phyloP scores from a whole-genome alignment of 2,329 filamentous ascomycete species.

The Acrodontium crateriforme region DNA sequence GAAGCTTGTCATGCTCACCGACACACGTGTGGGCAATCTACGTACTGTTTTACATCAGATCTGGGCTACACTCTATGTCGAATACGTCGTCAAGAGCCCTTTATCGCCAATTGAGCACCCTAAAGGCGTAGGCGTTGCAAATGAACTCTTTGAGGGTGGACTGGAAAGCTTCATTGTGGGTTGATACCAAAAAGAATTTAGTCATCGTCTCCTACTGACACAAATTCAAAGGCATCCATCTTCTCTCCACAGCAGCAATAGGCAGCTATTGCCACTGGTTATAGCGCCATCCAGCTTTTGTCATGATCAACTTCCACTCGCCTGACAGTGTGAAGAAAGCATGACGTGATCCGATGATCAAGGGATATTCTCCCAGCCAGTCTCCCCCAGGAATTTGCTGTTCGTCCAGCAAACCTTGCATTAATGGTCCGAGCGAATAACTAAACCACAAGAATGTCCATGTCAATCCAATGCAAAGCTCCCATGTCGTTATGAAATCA shows the following conservation, averaged over 20 bases:
- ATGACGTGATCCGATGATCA: too few species aligned
- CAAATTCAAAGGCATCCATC: constrained; percentile 1
- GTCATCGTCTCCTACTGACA: neutral
- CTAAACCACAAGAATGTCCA: too few species aligned
- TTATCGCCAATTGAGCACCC: constrained; percentile 48
- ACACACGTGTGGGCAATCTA: constrained; percentile 79
- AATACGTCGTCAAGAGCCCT: constrained; percentile 64
- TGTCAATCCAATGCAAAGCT: too few species aligned
- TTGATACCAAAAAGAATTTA: neutral
- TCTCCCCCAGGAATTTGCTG: too few species aligned
- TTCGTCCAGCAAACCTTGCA: too few species aligned
- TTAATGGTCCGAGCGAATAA: too few species aligned
- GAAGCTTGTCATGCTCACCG: constrained; percentile 93
- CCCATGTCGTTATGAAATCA: too few species aligned
- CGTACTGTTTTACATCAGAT: constrained; percentile 93
- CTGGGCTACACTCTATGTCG: constrained; percentile 94
- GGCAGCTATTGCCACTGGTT: too few species aligned
- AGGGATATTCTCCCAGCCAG: too few species aligned
- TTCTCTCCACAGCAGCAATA: constrained; percentile 1
- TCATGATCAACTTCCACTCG: too few species aligned
- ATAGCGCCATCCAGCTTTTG: too few species aligned
- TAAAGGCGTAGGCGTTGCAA: constrained; percentile 47
- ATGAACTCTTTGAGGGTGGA: constrained; percentile 50
- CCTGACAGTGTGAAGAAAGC: too few species aligned
- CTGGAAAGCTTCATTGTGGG: constrained; percentile 62